Base-by-base conservation (phyloP, 2,329 filamentous ascomycete genomes). In the Aaosphaeria arxii region DNA sequence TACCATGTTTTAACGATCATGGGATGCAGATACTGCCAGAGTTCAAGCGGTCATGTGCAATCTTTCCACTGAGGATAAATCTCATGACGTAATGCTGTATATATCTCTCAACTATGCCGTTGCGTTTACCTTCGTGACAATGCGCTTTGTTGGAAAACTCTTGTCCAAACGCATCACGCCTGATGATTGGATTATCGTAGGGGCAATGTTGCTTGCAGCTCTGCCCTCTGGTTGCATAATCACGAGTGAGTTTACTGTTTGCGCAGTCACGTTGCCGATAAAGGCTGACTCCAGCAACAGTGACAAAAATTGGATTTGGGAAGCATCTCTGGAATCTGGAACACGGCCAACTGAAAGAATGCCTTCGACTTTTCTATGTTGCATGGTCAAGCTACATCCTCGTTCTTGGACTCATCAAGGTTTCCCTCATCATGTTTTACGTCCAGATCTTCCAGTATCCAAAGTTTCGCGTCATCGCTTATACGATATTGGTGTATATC, bases 371-470 rank as follows among this genome's bases (percentile, higher is more conserved):
- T 3, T 61, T 63, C 45, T 60, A 50, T 17, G 47, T 63, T 5
- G 48, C 57, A 2, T 57, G 52, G 50, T 49, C 51, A 6, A 56
- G 51, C 1, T 64, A 65, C 39, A 44, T 56, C 1, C 6, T 61
- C 6, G 48, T 62, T 0, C 53, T 63, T 0, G 58, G 55, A 7
- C 46, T 64, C 13, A 62, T 58, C 44, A 65, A 65, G 40, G 44
- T 63, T 5, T 60, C 62, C 4, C 46, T 65, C 1, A 42, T 62
- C 28, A 40, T 62, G 4, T 63, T 63, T 43, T 66, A 64, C 33
- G 57, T 65, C 11, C 55, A 63, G 29, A 64, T 66, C 42, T 66
- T 66, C 50, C 40, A 52, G n/a, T 51, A 52, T 1, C 45, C 40
- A 4, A 46, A 40, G 4, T 60, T 62, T 31, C 46, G 49, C 1